These are phyloP conservation scores for Paxillus involutus DNA, from an alignment of 768 basidiomycete species.

Conservation along the genomic window DNA sequence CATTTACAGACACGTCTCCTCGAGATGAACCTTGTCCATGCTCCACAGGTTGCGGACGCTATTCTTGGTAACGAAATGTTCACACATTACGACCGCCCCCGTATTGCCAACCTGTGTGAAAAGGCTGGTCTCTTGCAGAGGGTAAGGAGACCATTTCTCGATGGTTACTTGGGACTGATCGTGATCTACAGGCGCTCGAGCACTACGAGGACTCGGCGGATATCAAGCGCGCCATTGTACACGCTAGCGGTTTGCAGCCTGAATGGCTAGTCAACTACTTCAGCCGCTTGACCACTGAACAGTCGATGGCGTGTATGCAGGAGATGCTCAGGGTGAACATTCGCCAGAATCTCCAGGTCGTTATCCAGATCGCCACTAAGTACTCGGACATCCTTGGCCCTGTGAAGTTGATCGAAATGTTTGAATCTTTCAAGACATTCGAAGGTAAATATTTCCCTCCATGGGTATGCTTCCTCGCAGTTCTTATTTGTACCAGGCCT, in stretches of 20 bases:
- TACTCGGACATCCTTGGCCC: conserved; percentile 98
- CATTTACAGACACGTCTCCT: conserved; percentile 93
- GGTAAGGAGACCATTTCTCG: conserved; percentile 43
- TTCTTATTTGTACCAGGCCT: conserved; percentile 50
- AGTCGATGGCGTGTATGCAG: conserved; percentile 93
- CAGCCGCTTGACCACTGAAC: conserved; percentile 94
- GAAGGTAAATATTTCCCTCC: conserved; percentile 57
- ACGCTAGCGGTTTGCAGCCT: conserved; percentile 77
- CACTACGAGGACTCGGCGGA: conserved; percentile 98
- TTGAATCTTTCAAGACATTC: conserved; percentile 95
- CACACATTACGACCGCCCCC: conserved; percentile 90
- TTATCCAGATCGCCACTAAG: conserved; percentile 97
- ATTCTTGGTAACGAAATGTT: conserved; percentile 99
- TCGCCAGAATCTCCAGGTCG: conserved; percentile 94
- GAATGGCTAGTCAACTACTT: conserved; percentile 99
- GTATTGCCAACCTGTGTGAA: conserved; percentile 97
- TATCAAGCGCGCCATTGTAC: conserved; percentile 97
- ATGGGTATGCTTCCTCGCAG: not conserved
- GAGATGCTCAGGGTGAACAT: conserved; percentile 98
- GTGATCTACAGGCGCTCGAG: conserved; percentile 79
- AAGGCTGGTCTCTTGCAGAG: conserved; percentile 95
- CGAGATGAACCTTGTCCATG: conserved; percentile 97
- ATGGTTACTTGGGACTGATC: conserved; percentile 6
- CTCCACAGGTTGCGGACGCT: conserved; percentile 98
- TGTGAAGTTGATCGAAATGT: conserved; percentile 97